Percentiles rank a stretch among this genome's conserved stretches.
phyloP scores from a whole-genome alignment of 129 eudicot genomes.

The Scalesia atractyloides region DNA sequence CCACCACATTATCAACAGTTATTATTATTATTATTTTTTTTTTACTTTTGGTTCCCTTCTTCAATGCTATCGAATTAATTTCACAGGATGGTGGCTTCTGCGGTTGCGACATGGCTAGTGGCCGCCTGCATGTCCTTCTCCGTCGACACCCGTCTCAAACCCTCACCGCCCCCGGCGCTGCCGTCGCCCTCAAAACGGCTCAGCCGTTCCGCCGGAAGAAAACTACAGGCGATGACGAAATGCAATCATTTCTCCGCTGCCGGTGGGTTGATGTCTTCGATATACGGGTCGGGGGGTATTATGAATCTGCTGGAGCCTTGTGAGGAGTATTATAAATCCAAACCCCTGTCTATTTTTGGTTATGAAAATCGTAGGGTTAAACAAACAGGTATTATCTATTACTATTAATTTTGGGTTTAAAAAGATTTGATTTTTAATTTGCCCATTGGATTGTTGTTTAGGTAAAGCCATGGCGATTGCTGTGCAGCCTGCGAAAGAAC shows the following conservation, averaged over 20 bases:
- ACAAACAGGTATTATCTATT: no score
- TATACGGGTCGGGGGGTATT: conserved; percentile 23
- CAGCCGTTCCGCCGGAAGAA: conserved; percentile 32
- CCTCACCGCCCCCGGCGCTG: conserved; percentile 8
- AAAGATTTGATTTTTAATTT: no score
- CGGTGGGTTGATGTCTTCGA: conserved; percentile 27
- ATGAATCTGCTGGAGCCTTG: conserved; percentile 36
- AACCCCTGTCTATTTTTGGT: conserved; percentile 14
- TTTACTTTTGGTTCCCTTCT: no score
- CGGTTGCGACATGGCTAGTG: conserved; percentile 37
- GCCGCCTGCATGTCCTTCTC: conserved; percentile 39
- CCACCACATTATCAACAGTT: no score
- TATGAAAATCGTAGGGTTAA: background rate
- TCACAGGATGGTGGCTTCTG: conserved; percentile 28
- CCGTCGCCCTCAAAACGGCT: conserved; percentile 16
- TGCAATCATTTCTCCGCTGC: conserved; percentile 10
- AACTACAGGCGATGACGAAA: conserved; percentile 9
- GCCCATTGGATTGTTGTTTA: background rate
- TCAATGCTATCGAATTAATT: no score
- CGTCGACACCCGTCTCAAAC: conserved; percentile 23
- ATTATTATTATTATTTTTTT: no score
- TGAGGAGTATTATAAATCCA: conserved; percentile 28
- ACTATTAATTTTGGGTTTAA: no score
- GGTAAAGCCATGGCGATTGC: conserved; percentile 34
- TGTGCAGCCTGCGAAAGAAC: conserved; percentile 37